Evolutionary conservation across 2,329 filamentous ascomycete species (phyloP).

Genomic region (Botrytis cinerea): DNA sequence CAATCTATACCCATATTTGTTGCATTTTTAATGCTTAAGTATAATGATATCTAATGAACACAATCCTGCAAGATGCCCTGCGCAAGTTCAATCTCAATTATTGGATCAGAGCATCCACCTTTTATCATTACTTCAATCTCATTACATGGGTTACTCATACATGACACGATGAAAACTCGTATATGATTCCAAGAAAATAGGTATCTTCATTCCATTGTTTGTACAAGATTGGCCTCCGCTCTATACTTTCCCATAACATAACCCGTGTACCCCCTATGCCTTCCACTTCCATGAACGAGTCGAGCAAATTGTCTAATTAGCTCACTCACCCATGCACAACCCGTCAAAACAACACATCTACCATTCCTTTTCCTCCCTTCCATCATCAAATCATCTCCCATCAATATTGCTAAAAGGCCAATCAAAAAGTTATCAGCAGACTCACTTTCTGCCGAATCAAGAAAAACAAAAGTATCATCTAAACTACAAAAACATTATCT

Average conservation of each 20-base stretch:
- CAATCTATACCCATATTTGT: constrained; percentile 3
- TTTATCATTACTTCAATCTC: neutral
- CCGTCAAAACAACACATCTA: neutral
- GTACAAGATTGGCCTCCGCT: constrained; percentile 1
- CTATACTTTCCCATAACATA: neutral
- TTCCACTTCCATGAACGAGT: neutral
- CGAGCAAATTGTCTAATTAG: neutral
- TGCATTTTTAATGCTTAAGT: neutral
- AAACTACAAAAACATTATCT: constrained; percentile 18
- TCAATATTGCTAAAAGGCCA: neutral
- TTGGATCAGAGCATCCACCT: neutral
- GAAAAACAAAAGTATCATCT: constrained; percentile 9
- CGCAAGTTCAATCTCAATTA: neutral
- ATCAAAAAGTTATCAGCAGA: neutral
- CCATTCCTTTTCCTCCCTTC: too few relatives aligned
- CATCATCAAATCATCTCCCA: neutral
- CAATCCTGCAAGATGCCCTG: neutral
- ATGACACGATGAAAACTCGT: neutral
- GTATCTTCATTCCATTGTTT: constrained; percentile 19
- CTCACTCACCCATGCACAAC: neutral
- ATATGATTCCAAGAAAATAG: constrained; percentile 3
- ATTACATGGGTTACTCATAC: neutral
- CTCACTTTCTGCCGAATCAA: neutral
- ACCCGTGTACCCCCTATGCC: neutral
- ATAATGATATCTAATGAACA: neutral